Evolutionary conservation across 352 stramenopile species (phyloP), one percentile per base, ranked within the genome.

Genomic region (Phytophthora europaea): DNA sequence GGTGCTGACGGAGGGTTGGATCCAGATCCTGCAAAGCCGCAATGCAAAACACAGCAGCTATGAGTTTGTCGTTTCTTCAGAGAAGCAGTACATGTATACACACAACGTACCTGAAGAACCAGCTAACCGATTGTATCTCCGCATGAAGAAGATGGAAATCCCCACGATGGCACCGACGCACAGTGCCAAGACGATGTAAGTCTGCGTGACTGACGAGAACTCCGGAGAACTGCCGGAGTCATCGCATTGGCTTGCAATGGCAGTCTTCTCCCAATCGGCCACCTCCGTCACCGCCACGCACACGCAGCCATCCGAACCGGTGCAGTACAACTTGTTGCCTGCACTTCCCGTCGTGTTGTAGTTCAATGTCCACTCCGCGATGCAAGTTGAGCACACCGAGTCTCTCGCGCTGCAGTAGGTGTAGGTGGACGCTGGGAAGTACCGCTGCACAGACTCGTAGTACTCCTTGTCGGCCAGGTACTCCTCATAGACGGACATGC

Each of bases 391-490:
- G 48, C 79, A 84, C 23, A 70, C 71, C 9, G 73, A 69, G 59
- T 86, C 79, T 50, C 67, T 59, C 7, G 50, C 52, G 7, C 33
- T 68, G 71, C 76, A 86, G 76, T 86, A 86, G 9, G 79, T 70
- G 66, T 79, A 82, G 40, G 67, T 76, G 67, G 23, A 56, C 6
- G 76, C 75, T 26, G 62, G 65, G 54, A 75, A 82, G 60, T 77
- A 79, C 43, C 69, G 65, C 31, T 61, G 57, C 18, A 64, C 47
- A 2, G 74, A 56, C 13, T 78, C 68, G 65, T 71, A 76, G 74
- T 78, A 78, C 36, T 61, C 50, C 58, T 58, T 51, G 59, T 76
- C 38, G 38, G 59, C 40, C 51, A 78, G 26, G 51, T 81, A 81
- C 28, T 70, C 18, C 31, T 73, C 36, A 58, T 81, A 78, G 22